These are phyloP conservation scores for Achlya hypogyna DNA, from an alignment of 352 stramenopile genomes.

Conservation along the genomic window DNA sequence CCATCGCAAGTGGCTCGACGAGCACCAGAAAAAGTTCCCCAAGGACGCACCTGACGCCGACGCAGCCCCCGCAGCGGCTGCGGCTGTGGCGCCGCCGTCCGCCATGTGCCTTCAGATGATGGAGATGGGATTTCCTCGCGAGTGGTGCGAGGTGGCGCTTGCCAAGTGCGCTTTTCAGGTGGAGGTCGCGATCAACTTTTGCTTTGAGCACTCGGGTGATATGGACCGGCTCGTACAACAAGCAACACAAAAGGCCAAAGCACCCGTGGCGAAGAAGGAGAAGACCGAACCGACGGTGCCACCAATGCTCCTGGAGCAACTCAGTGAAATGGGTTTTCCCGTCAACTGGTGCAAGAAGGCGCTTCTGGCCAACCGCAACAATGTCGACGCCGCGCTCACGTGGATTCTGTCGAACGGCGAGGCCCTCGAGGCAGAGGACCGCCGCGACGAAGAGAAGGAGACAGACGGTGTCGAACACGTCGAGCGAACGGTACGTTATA, in stretches of 20 bases:
- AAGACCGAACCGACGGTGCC: conserved; percentile 55
- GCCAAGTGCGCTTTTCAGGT: conserved; percentile 81
- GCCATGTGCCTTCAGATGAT: conserved; percentile 88
- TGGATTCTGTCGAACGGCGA: conserved; percentile 90
- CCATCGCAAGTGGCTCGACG: conserved; percentile 12
- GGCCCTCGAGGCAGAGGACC: conserved; percentile 79
- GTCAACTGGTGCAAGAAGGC: conserved; percentile 88
- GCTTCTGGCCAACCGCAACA: conserved; percentile 79
- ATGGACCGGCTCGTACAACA: conserved; percentile 86
- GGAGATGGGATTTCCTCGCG: conserved; percentile 89
- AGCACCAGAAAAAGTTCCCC: neutral
- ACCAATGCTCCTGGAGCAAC: conserved; percentile 58
- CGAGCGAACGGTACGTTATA: neutral
- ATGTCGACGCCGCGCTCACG: conserved; percentile 86
- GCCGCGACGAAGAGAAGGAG: conserved; percentile 66
- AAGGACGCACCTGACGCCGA: conserved; percentile 24
- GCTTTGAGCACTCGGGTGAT: conserved; percentile 87
- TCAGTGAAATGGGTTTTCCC: conserved; percentile 91
- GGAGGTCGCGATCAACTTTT: conserved; percentile 88
- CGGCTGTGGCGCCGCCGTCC: conserved; percentile 36
- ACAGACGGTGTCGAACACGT: conserved; percentile 4
- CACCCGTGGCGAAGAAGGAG: conserved; percentile 27
- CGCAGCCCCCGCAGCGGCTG: conserved; percentile 20
- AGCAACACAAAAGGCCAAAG: conserved; percentile 33
- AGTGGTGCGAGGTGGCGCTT: conserved; percentile 87